Percentiles rank a stretch among this genome's conserved stretches.
These are phyloP conservation scores for Xylogone sp. DNA, from an alignment of 2,329 filamentous ascomycete genomes.

Conservation along the genomic window DNA sequence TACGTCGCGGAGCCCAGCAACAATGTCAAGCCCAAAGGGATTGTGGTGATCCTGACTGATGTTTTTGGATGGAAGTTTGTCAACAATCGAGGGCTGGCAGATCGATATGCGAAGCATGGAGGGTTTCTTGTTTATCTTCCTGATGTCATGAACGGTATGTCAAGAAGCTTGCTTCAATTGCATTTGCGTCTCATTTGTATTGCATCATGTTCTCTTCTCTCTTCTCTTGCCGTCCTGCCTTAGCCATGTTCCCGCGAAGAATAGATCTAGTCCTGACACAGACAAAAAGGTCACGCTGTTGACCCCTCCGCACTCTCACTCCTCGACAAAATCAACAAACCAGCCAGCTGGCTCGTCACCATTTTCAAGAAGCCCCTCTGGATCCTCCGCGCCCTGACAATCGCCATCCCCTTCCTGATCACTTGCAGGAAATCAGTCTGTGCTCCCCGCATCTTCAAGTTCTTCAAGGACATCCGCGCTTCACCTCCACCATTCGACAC, in stretches of 20 bases:
- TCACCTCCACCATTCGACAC: conserved; percentile 20
- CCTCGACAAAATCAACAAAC: conserved; percentile 16
- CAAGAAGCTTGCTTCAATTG: no score
- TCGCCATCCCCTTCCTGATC: conserved; percentile 20
- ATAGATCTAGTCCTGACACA: no score
- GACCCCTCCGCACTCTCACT: conserved; percentile 6
- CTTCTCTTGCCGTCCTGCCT: no score
- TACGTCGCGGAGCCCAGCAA: conserved; percentile 38
- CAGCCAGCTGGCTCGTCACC: conserved; percentile 9
- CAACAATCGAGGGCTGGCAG: conserved; percentile 45
- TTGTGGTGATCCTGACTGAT: conserved; percentile 46
- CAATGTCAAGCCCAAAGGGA: conserved; percentile 31
- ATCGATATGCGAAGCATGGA: conserved; percentile 42
- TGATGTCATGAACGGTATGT: conserved; percentile 46
- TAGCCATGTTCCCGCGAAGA: no score
- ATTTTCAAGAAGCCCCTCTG: conserved; percentile 29
- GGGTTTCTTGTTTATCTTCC: conserved; percentile 43
- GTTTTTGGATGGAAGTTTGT: conserved; percentile 46
- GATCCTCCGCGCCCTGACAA: conserved; percentile 40
- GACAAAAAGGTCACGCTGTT: conserved; percentile 14
- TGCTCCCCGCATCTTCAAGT: conserved; percentile 32
- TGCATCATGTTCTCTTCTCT: no score
- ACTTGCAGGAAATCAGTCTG: conserved; percentile 21
- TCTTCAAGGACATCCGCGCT: conserved; percentile 33
- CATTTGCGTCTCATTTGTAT: no score